Evolutionary conservation across 257 asterid species (phyloP).

Genomic region (Solanum okadae): DNA sequence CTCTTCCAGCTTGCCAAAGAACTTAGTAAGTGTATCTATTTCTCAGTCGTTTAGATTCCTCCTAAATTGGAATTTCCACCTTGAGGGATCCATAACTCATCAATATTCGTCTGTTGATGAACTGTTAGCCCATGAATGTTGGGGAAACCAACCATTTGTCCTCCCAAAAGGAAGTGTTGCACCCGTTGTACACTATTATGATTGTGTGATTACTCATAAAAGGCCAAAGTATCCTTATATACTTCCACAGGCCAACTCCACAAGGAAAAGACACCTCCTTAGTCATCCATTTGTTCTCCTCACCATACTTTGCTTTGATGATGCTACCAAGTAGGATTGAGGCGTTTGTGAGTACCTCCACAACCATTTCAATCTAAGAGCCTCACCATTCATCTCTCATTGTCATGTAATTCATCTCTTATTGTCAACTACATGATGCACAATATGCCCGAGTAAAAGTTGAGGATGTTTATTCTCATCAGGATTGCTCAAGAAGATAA

Average conservation of each 20-base stretch:
- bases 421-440: background rate
- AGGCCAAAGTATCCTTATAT: background rate
- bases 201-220: background rate
- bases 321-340: background rate
- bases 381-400: background rate
- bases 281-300: background rate
- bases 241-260: background rate
- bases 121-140: background rate
- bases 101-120: background rate
- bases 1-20: background rate
- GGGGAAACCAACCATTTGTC: background rate
- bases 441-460: background rate
- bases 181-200: background rate
- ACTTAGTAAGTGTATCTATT: background rate
- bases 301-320: background rate
- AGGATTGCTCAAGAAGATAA: background rate
- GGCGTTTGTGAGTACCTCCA: background rate
- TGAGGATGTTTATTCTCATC: background rate
- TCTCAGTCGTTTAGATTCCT: background rate
- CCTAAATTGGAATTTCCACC: background rate
- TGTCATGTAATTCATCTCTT: background rate
- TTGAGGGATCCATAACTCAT: background rate
- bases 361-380: background rate
- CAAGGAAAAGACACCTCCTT: background rate
- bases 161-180: background rate